Conservation (phyloP, 257 asterid species). For the Salvia miltiorrhiza region DNA sequence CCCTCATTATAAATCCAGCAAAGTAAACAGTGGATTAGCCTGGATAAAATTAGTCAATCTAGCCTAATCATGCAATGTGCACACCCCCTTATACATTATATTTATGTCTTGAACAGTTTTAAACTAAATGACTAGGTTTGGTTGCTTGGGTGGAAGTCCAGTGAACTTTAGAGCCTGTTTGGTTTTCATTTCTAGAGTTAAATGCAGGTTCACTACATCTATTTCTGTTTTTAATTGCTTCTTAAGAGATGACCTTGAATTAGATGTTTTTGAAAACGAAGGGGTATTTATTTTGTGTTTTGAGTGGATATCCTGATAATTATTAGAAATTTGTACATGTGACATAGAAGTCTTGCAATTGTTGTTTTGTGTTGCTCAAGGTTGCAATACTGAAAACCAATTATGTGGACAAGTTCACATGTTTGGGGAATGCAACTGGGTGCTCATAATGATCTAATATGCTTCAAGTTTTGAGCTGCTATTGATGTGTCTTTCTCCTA, state of each 20-base stretch:
- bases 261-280: background rate
- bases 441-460: background rate
- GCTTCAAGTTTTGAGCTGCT: constrained; percentile 1
- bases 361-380: background rate
- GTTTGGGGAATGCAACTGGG: constrained; percentile 6
- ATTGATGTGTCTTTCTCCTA: background rate
- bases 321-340: background rate
- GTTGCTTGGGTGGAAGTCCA: background rate
- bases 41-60: no score
- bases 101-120: background rate
- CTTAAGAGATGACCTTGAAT: background rate
- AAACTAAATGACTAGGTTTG: background rate
- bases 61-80: no score
- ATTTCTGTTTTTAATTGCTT: background rate
- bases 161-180: background rate
- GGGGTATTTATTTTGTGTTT: background rate
- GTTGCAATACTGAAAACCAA: background rate
- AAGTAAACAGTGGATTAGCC: no score
- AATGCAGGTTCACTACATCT: background rate
- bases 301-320: background rate
- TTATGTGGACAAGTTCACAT: background rate
- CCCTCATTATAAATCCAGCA: no score
- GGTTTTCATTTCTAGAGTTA: background rate
- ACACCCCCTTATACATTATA: background rate
- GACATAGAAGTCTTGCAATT: background rate